Percentiles rank a stretch among this genome's conserved stretches.
phyloP scores from a whole-genome alignment of 2,329 filamentous ascomycete species.

The Stagonosporopsis chrysanthemi region DNA sequence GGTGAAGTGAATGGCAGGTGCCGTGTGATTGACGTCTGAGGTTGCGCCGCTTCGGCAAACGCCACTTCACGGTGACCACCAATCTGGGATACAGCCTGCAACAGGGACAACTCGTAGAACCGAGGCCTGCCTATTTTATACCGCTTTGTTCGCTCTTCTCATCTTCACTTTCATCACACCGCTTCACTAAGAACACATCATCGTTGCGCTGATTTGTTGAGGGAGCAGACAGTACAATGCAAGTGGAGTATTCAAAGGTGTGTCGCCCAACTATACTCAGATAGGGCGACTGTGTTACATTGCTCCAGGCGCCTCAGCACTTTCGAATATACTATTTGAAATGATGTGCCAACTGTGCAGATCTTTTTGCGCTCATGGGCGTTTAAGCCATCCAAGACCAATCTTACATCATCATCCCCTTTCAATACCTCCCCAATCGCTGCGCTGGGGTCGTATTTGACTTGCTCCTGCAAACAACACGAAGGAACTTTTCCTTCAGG shows the following conservation, averaged over 20 bases:
- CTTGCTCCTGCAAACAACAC: background rate
- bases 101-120: background rate
- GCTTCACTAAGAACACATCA: background rate
- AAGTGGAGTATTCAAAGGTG: conserved; percentile 8
- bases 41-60: conserved; percentile 16
- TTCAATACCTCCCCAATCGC: conserved; percentile 3
- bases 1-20: conserved; percentile 8
- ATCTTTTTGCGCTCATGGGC: conserved; percentile 1
- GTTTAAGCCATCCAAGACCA: conserved; percentile 9
- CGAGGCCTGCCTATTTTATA: background rate
- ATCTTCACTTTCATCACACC: background rate
- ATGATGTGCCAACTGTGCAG: conserved; percentile 7
- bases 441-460: background rate
- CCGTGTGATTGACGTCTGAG: conserved; percentile 7
- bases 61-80: conserved; percentile 18
- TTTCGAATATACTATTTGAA: conserved; percentile 6
- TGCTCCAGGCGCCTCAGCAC: conserved; percentile 23
- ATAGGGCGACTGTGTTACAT: conserved; percentile 33
- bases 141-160: background rate
- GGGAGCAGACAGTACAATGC: conserved; percentile 19
- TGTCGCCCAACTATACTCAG: conserved; percentile 20
- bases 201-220: background rate
- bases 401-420: conserved; percentile 15
- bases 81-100: background rate
- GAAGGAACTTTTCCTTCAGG: background rate